These are phyloP conservation scores for Suillus cothurnatus DNA, from an alignment of 768 basidiomycete genomes.

Conservation along the genomic window DNA sequence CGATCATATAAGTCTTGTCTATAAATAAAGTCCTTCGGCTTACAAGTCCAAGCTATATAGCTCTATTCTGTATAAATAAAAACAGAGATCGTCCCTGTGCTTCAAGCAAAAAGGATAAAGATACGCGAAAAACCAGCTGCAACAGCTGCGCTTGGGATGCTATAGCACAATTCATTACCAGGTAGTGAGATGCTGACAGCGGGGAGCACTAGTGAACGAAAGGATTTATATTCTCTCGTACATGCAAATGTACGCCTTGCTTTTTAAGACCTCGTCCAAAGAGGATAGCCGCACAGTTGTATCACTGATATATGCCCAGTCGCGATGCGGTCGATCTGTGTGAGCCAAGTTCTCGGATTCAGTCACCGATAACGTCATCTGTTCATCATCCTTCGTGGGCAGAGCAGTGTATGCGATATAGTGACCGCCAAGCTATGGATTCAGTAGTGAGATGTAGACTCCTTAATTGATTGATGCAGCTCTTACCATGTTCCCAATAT, in stretches of 20 bases:
- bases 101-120: slow-evolving; percentile 5
- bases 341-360: slow-evolving; percentile 16
- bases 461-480: neutral
- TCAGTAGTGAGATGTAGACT: slow-evolving; percentile 11
- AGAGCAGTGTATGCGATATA: slow-evolving; percentile 86
- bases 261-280: slow-evolving; percentile 86
- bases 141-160: neutral
- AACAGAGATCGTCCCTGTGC: neutral
- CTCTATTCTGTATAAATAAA: neutral
- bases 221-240: slow-evolving; percentile 66
- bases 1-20: neutral
- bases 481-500: slow-evolving; percentile 84
- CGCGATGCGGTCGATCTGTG: slow-evolving; percentile 35
- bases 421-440: slow-evolving; percentile 76
- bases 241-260: slow-evolving; percentile 94
- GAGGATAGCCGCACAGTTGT: slow-evolving; percentile 79
- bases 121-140: neutral
- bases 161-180: neutral
- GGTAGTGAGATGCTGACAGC: neutral
- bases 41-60: slow-evolving; percentile 4
- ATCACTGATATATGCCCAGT: slow-evolving; percentile 95
- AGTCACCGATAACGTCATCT: neutral
- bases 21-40: neutral
- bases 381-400: slow-evolving; percentile 35
- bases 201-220: neutral